A percentile compares a stretch with the other conserved stretches of the same genome.
These are phyloP conservation scores for Penicillium maclennaniae DNA, from an alignment of 495 filamentous ascomycete genomes.

Conservation along the genomic window DNA sequence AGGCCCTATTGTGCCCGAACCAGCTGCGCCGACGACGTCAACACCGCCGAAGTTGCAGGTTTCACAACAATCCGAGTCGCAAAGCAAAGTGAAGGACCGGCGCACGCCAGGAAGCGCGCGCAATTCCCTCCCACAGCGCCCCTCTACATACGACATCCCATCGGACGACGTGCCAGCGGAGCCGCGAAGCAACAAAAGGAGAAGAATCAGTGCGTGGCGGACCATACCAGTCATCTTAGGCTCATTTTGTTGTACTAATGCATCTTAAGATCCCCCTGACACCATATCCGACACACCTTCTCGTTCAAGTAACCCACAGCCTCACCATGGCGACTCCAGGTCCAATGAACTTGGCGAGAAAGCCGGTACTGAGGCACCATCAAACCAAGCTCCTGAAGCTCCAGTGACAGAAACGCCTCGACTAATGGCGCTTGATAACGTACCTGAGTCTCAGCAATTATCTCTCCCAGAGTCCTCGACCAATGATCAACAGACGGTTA, in stretches of 20 bases:
- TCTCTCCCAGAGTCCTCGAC: not conserved
- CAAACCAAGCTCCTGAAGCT: not conserved
- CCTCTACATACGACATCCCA: constrained; percentile 28
- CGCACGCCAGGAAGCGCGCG: constrained; percentile 26
- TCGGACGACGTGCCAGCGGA: constrained; percentile 14
- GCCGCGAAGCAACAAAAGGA: constrained; percentile 20
- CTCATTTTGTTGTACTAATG: constrained; percentile 3
- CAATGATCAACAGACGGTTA: not conserved
- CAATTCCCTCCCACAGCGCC: constrained; percentile 21
- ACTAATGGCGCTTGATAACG: not conserved
- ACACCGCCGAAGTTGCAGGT: constrained; percentile 6
- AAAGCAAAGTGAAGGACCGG: constrained; percentile 1
- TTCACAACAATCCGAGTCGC: constrained; percentile 13
- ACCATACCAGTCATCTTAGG: not conserved
- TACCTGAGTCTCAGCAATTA: not conserved
- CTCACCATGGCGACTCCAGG: not conserved
- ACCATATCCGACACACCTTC: not conserved
- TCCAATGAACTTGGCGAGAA: constrained; percentile 8
- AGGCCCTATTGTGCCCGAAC: constrained; percentile 19
- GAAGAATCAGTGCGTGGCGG: constrained; percentile 19
- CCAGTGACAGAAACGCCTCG: not conserved
- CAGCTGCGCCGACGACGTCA: constrained; percentile 14
- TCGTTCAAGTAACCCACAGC: constrained; percentile 1
- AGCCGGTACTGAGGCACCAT: not conserved
- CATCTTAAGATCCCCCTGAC: constrained; percentile 14